Evolutionary conservation across 2,329 filamentous ascomycete genomes (phyloP).

Genomic region (Colletotrichum horii): DNA sequence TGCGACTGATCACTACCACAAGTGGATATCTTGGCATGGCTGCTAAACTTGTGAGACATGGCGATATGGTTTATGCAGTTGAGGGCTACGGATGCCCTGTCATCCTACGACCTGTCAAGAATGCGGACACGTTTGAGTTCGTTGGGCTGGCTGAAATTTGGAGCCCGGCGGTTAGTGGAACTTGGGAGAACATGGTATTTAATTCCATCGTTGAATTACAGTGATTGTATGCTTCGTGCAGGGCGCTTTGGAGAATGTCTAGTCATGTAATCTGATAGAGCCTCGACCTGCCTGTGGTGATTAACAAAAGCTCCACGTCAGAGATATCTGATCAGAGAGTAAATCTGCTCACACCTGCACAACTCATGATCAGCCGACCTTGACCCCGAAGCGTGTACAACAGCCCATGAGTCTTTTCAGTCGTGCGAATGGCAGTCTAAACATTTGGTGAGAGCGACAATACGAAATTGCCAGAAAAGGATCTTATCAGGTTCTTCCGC

Average conservation of each 20-base stretch:
- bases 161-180: not conserved
- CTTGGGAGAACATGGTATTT: accelerated
- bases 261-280: too few relatives aligned
- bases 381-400: too few relatives aligned
- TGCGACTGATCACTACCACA: not conserved
- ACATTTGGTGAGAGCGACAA: accelerated
- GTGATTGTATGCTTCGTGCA: not conserved
- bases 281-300: too few relatives aligned
- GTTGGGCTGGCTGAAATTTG: not conserved
- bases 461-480: too few relatives aligned
- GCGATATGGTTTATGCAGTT: not conserved
- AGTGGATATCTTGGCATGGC: not conserved
- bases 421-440: too few relatives aligned
- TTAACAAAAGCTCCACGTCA: too few relatives aligned
- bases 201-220: accelerated
- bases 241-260: too few relatives aligned
- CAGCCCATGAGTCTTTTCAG: too few relatives aligned
- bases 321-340: too few relatives aligned
- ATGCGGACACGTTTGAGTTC: not conserved
- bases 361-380: too few relatives aligned
- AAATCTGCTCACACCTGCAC: too few relatives aligned
- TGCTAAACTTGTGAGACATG: not conserved
- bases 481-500: too few relatives aligned
- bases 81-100: not conserved
- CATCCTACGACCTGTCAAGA: not conserved